Base-by-base conservation (phyloP, 192 early-diverging fungal genomes). In the Jimgerdemannia flammicorona region DNA sequence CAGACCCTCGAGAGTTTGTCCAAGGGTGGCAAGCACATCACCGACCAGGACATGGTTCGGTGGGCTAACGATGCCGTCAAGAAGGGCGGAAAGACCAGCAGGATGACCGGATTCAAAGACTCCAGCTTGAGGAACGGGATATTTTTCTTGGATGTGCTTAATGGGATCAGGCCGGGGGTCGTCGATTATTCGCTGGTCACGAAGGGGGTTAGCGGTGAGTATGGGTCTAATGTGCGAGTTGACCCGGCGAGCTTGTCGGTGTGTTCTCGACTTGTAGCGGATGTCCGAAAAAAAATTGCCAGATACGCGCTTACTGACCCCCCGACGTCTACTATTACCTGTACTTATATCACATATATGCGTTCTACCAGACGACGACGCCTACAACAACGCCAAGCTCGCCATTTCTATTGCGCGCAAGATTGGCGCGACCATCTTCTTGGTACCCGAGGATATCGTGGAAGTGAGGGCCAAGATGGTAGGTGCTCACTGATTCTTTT, bases 341-440 rank as follows among this genome's bases (percentile, higher is more conserved):
- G 3, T 10, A 10, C 43, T 8, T 79, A 11, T 74, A 64, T 44
- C 29, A 29, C 29, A 29, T 29, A 29, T 29, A 29, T 59, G 49
- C 2, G 39, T n/a, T 65, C 68, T 70, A 14, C 68, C 75, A 71
- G 93, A 97, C 20, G 96, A 98, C 43, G 93, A 96, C 77, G 90
- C 91, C 63, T 93, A 93, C 87, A 78, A 95, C 77, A 99, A 98
- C 76, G 95, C 96, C 66, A 95, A 96, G 82, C 95, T 97, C 71
- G 96, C 97, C 67, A 98, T 99, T 71, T 97, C 96, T 4, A 96
- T 98, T 87, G 98, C 98, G 20, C 91, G 98, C 82, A 99, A 99
- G 86, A 87, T 99, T 69, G 98, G 98, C 20, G 97, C 98, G 14
- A 97, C 96, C 44, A 99, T 99, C 80, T 99, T 99, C 85, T 89